Base-by-base conservation (phyloP, 2,329 filamentous ascomycete species). In the Diplodia seriata region DNA sequence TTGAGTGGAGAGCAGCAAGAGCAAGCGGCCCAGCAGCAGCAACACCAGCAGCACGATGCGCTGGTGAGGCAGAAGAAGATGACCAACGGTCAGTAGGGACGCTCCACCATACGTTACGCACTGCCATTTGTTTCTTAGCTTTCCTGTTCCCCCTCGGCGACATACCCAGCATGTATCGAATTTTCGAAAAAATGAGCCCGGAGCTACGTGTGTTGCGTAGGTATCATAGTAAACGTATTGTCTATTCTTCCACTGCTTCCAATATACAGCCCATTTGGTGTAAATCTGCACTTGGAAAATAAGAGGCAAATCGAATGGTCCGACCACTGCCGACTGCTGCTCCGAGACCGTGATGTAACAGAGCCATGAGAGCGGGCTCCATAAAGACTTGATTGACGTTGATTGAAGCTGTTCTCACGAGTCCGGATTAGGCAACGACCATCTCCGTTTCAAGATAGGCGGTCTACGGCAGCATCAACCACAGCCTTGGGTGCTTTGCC, bases 1-100 rank as follows among this genome's bases (percentile, higher is more conserved):
- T 85, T 87, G 83, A 84, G 84, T 8, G 61, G n/a, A 14, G 61
- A 68, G 53, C 26, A 66, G 62, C 49, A 56, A 33, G 29, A 65
- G 26, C n/a, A 12, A 20, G 26, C 33, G 18, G 18, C 26, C 23
- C 56, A 57, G 36, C 8, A 26, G 8, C 18, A 59, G 11, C 36
- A 43, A 18, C 23, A 59, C 9, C 29, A 61, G 15, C 59, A 56
- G 36, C 61, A 56, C 12, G 62, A 65, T 20, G 62, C 62, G 33
- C 15, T 65, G 50, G 33, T 54, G 7, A 63, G 3, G 59, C 49
- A 63, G 40, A 47, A 63, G 59, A 29, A 51, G 29, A n/a, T 51
- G 59, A 11, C 59, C 2, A 63, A 63, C 20, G 59, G 59, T 14
- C 12, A 26, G 12, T 63, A 36, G 33, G n/a, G 23, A 4, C 20